Evolutionary conservation across 1,284 basidiomycete genomes (phyloP).

Genomic region (Calocybe gambosa): DNA sequence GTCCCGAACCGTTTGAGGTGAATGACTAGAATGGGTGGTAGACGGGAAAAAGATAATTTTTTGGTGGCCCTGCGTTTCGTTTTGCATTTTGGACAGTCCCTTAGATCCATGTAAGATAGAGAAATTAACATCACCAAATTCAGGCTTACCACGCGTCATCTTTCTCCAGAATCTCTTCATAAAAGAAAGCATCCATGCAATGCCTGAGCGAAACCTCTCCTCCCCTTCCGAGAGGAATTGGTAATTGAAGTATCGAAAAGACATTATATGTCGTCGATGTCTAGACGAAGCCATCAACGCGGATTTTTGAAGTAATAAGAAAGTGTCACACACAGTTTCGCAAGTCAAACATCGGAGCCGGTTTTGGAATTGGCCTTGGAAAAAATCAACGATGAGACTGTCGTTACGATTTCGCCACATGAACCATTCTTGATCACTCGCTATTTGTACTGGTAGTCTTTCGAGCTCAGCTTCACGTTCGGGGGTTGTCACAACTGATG

Average conservation of each 20-base stretch:
- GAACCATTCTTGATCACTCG: conserved; percentile 92
- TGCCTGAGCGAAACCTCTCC: conserved; percentile 71
- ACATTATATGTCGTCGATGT: conserved; percentile 97
- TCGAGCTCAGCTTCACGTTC: conserved; percentile 88
- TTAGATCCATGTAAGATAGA: conserved; percentile 24
- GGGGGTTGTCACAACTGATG: conserved; percentile 67
- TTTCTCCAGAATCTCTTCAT: conserved; percentile 87
- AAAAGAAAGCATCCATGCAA: conserved; percentile 89
- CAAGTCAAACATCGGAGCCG: conserved; percentile 89
- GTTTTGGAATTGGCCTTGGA: conserved; percentile 96
- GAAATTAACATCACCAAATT: not conserved
- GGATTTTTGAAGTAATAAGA: conserved; percentile 1
- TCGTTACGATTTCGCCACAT: conserved; percentile 90
- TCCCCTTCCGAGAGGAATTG: conserved; percentile 68
- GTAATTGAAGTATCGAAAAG: conserved; percentile 94
- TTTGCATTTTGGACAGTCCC: conserved; percentile 94
- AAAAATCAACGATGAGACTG: conserved; percentile 92
- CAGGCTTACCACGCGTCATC: conserved; percentile 84
- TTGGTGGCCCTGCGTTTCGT: conserved; percentile 78
- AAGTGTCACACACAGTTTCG: conserved; percentile 59
- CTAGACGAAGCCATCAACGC: conserved; percentile 34
- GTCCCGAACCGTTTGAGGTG: conserved; percentile 95
- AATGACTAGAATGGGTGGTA: conserved; percentile 92
- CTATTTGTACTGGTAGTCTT: conserved; percentile 79
- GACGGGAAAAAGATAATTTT: conserved; percentile 81